Evolutionary conservation across 75 land plant species (phyloP).

Genomic region (Cryptomeria japonica): DNA sequence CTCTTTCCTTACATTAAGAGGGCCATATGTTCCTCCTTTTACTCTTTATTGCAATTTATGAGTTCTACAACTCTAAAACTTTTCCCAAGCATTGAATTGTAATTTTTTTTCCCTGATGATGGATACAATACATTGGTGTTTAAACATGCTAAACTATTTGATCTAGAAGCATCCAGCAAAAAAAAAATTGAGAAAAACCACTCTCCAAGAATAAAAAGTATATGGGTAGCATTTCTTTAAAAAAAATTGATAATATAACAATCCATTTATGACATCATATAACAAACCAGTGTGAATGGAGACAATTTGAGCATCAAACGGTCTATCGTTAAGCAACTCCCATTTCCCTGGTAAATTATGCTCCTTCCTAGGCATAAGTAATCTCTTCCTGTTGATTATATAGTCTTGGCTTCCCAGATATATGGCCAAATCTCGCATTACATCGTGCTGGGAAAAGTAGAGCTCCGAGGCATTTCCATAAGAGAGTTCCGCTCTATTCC

Average conservation of each 20-base stretch:
- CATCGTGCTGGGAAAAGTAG: slow-evolving; percentile 56
- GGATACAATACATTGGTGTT: too few relatives aligned
- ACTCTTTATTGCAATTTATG: too few relatives aligned
- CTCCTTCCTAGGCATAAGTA: slow-evolving; percentile 63
- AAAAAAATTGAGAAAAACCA: not conserved
- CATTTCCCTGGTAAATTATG: slow-evolving; percentile 48
- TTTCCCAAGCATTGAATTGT: too few relatives aligned
- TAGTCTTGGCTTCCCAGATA: slow-evolving; percentile 21
- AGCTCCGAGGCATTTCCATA: slow-evolving; percentile 47
- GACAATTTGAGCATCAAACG: slow-evolving; percentile 56
- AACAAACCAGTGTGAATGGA: slow-evolving; percentile 68
- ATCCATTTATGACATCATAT: not conserved
- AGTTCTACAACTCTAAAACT: too few relatives aligned
- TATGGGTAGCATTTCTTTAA: not conserved
- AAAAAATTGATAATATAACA: not conserved
- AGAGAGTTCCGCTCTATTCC: not conserved
- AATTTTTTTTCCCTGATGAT: too few relatives aligned
- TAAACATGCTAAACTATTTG: too few relatives aligned
- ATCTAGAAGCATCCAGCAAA: not conserved
- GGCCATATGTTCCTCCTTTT: too few relatives aligned
- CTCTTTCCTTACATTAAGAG: too few relatives aligned
- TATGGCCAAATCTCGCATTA: slow-evolving; percentile 61
- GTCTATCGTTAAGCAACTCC: slow-evolving; percentile 33
- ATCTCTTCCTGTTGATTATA: slow-evolving; percentile 29
- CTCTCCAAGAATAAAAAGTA: not conserved